Conservation (phyloP, 768 basidiomycete species). For the Pleurotus platypus region DNA sequence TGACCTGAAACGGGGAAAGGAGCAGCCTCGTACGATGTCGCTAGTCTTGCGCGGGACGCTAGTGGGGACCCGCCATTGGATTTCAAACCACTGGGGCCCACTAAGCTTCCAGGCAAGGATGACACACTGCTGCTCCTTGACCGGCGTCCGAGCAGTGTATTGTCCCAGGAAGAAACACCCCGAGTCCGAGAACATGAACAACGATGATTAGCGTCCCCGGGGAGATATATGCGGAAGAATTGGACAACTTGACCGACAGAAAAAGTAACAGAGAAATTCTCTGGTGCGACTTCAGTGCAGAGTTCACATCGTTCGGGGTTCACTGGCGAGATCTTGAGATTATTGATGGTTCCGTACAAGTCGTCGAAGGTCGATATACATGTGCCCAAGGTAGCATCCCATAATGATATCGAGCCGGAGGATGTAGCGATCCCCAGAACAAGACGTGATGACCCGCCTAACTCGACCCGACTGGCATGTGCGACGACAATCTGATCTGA, state of each 20-base stretch:
- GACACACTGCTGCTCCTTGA: slow-evolving; percentile 63
- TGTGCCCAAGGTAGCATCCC: slow-evolving; percentile 67
- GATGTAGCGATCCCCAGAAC: slow-evolving; percentile 63
- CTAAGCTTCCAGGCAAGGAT: slow-evolving; percentile 18
- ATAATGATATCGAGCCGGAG: slow-evolving; percentile 67
- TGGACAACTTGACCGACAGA: slow-evolving; percentile 62
- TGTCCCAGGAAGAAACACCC: slow-evolving; percentile 40
- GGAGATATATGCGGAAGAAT: slow-evolving; percentile 61
- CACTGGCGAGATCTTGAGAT: slow-evolving; percentile 58
- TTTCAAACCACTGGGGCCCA: neutral
- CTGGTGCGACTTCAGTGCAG: slow-evolving; percentile 66
- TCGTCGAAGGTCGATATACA: slow-evolving; percentile 63
- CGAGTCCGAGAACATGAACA: slow-evolving; percentile 64
- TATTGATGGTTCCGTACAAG: slow-evolving; percentile 51
- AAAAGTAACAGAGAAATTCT: slow-evolving; percentile 63
- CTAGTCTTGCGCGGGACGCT: slow-evolving; percentile 45
- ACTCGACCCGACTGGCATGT: slow-evolving; percentile 48
- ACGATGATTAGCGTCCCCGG: slow-evolving; percentile 48
- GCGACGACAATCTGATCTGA: slow-evolving; percentile 50
- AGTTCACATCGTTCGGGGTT: slow-evolving; percentile 55
- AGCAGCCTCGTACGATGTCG: slow-evolving; percentile 43
- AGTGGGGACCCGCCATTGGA: slow-evolving; percentile 44
- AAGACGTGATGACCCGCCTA: slow-evolving; percentile 46
- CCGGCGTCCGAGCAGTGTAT: slow-evolving; percentile 38
- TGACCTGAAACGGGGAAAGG: slow-evolving; percentile 80